These are phyloP conservation scores for Torulaspora maleeae DNA, from an alignment of 805 yeast genomes.

Conservation along the genomic window DNA sequence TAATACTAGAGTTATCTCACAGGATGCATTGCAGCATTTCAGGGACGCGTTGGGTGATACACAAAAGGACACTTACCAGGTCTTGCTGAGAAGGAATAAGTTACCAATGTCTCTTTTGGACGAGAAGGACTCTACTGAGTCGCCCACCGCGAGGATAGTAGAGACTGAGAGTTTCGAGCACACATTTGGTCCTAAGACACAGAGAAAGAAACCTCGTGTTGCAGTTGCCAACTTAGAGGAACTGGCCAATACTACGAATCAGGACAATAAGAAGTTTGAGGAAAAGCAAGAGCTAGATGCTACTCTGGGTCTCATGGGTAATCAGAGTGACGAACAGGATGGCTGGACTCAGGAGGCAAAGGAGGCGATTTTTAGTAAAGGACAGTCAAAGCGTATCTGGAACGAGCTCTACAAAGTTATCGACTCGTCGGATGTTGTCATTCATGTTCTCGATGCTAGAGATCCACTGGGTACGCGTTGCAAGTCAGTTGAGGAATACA, in stretches of 20 bases:
- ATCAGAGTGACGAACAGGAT: slow-evolving; percentile 52
- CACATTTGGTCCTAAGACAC: slow-evolving; percentile 93
- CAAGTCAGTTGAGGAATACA: slow-evolving; percentile 86
- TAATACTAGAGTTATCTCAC: slow-evolving; percentile 94
- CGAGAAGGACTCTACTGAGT: slow-evolving; percentile 71
- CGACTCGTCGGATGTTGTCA: slow-evolving; percentile 95
- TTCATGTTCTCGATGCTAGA: slow-evolving; percentile 95
- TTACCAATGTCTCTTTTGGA: slow-evolving; percentile 93
- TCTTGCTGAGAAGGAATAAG: slow-evolving; percentile 80
- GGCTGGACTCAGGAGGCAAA: slow-evolving; percentile 88
- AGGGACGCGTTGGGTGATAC: slow-evolving; percentile 90
- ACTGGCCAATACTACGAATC: slow-evolving; percentile 53
- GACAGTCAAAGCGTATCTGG: slow-evolving; percentile 98
- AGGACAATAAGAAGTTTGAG: slow-evolving; percentile 54
- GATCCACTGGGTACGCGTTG: slow-evolving; percentile 97
- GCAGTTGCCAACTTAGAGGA: slow-evolving; percentile 78
- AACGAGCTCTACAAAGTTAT: slow-evolving; percentile 94
- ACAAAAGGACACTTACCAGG: slow-evolving; percentile 78
- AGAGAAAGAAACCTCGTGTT: slow-evolving; percentile 82
- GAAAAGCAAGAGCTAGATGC: slow-evolving; percentile 74
- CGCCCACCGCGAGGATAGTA: slow-evolving; percentile 73
- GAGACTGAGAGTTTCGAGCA: slow-evolving; percentile 81
- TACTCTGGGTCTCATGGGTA: slow-evolving; percentile 78
- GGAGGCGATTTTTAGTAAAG: slow-evolving; percentile 92
- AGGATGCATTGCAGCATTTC: slow-evolving; percentile 90